A percentile compares a stretch with the other conserved stretches of the same genome.
Evolutionary conservation across 495 filamentous ascomycete species (phyloP).

Genomic region (Penicillium coffeae): DNA sequence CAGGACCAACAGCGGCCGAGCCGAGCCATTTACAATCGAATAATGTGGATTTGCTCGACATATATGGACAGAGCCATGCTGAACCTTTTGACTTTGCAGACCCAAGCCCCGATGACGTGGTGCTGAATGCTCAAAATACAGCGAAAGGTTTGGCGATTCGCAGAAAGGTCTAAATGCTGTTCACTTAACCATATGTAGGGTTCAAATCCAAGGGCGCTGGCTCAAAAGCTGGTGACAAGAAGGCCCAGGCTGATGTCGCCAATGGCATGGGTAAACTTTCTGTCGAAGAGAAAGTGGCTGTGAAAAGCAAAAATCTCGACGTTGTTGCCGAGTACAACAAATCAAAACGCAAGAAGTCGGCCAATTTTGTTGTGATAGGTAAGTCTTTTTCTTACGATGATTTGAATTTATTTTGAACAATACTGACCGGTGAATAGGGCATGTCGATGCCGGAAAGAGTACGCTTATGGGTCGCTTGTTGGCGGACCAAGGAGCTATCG

Average conservation of each 20-base stretch:
- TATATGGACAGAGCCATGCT: conserved; percentile 44
- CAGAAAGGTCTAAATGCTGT: conserved; percentile 34
- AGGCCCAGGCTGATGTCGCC: conserved; percentile 35
- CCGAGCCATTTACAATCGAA: conserved; percentile 36
- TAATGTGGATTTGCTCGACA: conserved; percentile 50
- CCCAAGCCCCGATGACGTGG: conserved; percentile 92
- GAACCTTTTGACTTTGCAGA: conserved; percentile 69
- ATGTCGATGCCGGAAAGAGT: conserved; percentile 97
- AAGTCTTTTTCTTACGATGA: conserved; percentile 15
- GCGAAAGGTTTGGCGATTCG: conserved; percentile 73
- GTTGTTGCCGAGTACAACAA: conserved; percentile 79
- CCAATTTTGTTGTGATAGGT: conserved; percentile 97
- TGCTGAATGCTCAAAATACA: conserved; percentile 73
- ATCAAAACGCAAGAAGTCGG: conserved; percentile 68
- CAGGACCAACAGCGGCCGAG: conserved; percentile 30
- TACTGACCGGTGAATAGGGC: conserved; percentile 51
- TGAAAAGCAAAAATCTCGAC: conserved; percentile 82
- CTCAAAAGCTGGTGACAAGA: conserved; percentile 40
- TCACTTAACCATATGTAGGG: conserved; percentile 43
- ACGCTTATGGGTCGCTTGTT: conserved; percentile 96
- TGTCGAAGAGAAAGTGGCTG: conserved; percentile 65
- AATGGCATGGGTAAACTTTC: conserved; percentile 56
- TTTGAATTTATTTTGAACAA: not conserved
- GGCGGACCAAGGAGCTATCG: conserved; percentile 80
- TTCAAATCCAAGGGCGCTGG: conserved; percentile 46